Conservation (phyloP, 2,329 filamentous ascomycete genomes). For the Botryotinia convoluta region DNA sequence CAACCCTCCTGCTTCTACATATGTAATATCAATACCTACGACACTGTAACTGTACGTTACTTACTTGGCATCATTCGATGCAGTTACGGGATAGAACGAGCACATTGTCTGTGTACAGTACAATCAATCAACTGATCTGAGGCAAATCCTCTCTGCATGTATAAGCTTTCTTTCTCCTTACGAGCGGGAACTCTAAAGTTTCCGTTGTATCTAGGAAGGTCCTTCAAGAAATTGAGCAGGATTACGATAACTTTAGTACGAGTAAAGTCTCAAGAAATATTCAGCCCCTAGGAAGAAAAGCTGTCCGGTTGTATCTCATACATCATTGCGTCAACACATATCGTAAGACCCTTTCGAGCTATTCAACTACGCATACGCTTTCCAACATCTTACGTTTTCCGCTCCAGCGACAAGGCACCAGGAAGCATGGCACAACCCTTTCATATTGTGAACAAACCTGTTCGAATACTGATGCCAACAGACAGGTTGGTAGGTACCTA, state of each 20-base stretch:
- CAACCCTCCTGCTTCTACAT: not conserved
- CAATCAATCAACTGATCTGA: slow-evolving; percentile 1
- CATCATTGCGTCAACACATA: not conserved
- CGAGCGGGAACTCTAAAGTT: not conserved
- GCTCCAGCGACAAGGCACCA: not conserved
- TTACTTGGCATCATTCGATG: slow-evolving; percentile 3
- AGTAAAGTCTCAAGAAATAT: not conserved
- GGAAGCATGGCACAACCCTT: not conserved
- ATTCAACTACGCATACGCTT: not conserved
- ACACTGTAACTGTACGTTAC: not conserved
- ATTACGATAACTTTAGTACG: not conserved
- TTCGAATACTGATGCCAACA: not conserved
- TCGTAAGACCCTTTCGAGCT: not conserved
- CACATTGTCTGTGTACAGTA: not conserved
- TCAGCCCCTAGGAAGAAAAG: not conserved
- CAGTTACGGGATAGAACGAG: not conserved
- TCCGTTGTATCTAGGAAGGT: not conserved
- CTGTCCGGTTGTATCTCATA: not conserved
- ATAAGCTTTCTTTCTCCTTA: not conserved
- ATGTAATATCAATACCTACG: not conserved
- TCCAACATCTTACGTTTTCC: not conserved
- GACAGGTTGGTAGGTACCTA: not conserved
- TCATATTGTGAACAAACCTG: too few species aligned
- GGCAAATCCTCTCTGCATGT: not conserved
- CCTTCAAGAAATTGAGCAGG: not conserved